Base-by-base conservation (phyloP, 1,284 basidiomycete species). In the Porodaedalea pini region DNA sequence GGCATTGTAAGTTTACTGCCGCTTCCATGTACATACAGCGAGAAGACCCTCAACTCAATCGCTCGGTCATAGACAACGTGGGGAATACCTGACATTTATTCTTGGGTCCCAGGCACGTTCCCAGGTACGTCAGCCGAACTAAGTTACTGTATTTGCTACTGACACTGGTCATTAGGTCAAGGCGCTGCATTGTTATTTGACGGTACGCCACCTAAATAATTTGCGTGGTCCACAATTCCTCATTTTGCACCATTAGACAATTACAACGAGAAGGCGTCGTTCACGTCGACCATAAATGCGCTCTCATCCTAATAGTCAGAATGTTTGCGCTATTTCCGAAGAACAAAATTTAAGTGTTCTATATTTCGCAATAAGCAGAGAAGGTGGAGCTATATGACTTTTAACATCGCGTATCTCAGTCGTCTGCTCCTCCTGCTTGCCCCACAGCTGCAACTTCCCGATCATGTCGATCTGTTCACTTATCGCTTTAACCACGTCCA, bases 1-100 rank as follows among this genome's bases (percentile, higher is more conserved):
- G 82, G 81, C 6, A 70, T 81, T 80, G 34, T 82, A 79, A 78
- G 80, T 79, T 61, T 79, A 73, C 66, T 79, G 41, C 41, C 56
- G 17, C 37, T 7, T 10, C 41, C 27, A n/a, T 34, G 44, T 13
- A 3, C 32, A n/a, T n/a, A n/a, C n/a, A n/a, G n/a, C n/a, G n/a
- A n/a, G n/a, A n/a, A n/a, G n/a, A 19, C 31, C 19, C 13, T 10
- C 21, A 47, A 17, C 23, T 56, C 11, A 3, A 13, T 39, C 11
- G 5, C 23, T n/a, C 25, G 11, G 29, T 17, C 36, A 10, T 27
- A 62, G 59, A 54, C 57, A 25, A 55, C 45, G 5, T 59, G 57
- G 57, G 57, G 57, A 4, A 59, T 59, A 7, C 21, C 57, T 11
- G 57, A 59, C 47, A 36, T 75, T 74, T 80, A 77, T 62, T 81